Base-by-base conservation (phyloP, 805 yeast genomes). In the Trichomonascus vanleenenianus region DNA sequence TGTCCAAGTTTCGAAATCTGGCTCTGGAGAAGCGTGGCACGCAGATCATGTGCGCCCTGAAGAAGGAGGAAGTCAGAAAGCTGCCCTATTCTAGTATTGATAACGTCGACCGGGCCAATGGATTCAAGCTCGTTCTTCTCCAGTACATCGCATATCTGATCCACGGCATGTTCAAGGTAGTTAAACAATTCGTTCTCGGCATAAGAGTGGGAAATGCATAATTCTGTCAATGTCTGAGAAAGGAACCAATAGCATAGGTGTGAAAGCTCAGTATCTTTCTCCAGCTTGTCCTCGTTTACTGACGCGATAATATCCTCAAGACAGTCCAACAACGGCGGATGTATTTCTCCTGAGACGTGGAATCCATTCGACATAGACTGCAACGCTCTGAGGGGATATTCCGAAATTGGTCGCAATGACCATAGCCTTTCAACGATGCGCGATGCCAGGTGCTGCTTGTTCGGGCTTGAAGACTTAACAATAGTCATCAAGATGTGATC, bases 21-120 rank as follows among this genome's bases (percentile, higher is more conserved):
- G 9, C 38, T 30, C 39, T 39, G 18, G 5, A 44, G 5, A 11
- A 44, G 22, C 22, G 31, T 34, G 3, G 25, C 30, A 11, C 47
- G 38, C 15, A 39, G 30, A 18, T 44, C 47, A 33, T 44, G 42
- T 5, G 43, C 38, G 4, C 47, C 47, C n/a, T 39, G 47, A 3
- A 44, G 39, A 11, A 40, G 39, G 12, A 44, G 40, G 19, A 39
- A 40, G 11, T 14, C 40, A 9, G 25, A 22, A 3, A 39, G 14
- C 19, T 32, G 35, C 6, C 40, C 44, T 6, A 44, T n/a, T 32
- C 38, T 22, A 7, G n/a, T 11, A 9, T 11, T 18, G 14, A 36
- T 18, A 11, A 10, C 7, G 3, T 25, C 33, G 12, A 18, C 27
- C 4, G 19, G 11, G 10, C n/a, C 43, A n/a, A 18, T 31, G 9